Evolutionary conservation across 2,329 filamentous ascomycete genomes (phyloP), one percentile per base, ranked within the genome.

Genomic region (Geosmithia morbida): DNA sequence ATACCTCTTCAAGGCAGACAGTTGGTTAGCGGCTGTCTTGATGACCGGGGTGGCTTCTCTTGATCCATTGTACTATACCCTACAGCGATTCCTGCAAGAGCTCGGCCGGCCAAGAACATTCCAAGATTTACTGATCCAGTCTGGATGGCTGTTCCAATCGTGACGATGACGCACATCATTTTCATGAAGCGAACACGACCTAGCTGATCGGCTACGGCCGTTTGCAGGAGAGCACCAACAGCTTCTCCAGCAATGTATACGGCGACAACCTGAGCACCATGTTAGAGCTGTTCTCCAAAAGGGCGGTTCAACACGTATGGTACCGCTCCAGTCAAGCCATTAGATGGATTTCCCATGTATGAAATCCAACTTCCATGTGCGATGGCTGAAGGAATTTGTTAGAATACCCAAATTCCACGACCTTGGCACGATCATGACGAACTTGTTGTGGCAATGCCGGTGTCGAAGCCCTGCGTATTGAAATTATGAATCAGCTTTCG

Each of bases 241-340:
- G 73, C 73, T 57, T 80, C 75, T 26, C 76, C 76, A 6, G 75
- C 75, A 50, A 79, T 76, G 53, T 79, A 79, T 2, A 77, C 69
- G 6, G 75, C 66, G 3, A 77, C 74, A 2, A 78, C 74, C 62
- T 51, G 33, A 14, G 18, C 20, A 8, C 13, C 8, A 2, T 8
- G 6, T 29, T 19, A 22, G 22, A 18, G 13, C 16, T 17, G 17
- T 7, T 29, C 22, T 18, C 5, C 13, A 17, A 16, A 18, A 3
- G 14, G 26, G n/a, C n/a, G 5, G 11, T 33, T 7, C 4, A 37
- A 37, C 11, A 13, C 3, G 33, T 7, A 37, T 16, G 13, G 3
- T 48, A 72, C 69, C 20, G 72, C 70, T 47, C 75, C 75, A 2
- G 73, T 78, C 16, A 78, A 56, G 3, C 67, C 73, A 51, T 72